Evolutionary conservation across 345 rosid species (phyloP).

Genomic region (Citrus cavaleriei): DNA sequence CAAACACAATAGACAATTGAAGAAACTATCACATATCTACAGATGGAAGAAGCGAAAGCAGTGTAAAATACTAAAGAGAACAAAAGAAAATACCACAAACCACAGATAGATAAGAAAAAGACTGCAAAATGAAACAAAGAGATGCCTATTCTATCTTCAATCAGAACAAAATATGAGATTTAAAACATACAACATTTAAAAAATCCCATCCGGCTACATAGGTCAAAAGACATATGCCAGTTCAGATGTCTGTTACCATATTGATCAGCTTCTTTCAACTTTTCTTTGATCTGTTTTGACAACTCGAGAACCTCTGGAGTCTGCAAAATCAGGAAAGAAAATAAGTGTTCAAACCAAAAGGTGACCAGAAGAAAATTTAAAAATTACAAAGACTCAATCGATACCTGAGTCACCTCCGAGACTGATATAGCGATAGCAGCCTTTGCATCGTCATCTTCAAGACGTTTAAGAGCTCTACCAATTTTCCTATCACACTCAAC

Average conservation of each 20-base stretch:
- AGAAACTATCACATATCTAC: neutral
- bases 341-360: neutral
- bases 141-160: neutral
- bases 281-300: conserved; percentile 91
- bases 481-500: conserved; percentile 98
- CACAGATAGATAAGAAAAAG: neutral
- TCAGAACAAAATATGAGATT: neutral
- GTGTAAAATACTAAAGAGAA: neutral
- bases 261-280: conserved; percentile 88
- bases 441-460: conserved; percentile 99
- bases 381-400: neutral
- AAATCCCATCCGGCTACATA: neutral
- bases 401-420: conserved; percentile 94
- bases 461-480: conserved; percentile 93
- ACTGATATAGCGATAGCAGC: conserved; percentile 99
- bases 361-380: neutral
- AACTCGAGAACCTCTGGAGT: conserved; percentile 72
- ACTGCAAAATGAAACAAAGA: neutral
- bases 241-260: conserved; percentile 44
- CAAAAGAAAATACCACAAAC: neutral
- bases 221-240: neutral
- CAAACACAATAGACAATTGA: neutral
- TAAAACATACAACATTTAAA: neutral
- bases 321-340: conserved; percentile 36
- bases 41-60: neutral